Conservation (phyloP, 805 yeast genomes). For the Komagataella phaffii region DNA sequence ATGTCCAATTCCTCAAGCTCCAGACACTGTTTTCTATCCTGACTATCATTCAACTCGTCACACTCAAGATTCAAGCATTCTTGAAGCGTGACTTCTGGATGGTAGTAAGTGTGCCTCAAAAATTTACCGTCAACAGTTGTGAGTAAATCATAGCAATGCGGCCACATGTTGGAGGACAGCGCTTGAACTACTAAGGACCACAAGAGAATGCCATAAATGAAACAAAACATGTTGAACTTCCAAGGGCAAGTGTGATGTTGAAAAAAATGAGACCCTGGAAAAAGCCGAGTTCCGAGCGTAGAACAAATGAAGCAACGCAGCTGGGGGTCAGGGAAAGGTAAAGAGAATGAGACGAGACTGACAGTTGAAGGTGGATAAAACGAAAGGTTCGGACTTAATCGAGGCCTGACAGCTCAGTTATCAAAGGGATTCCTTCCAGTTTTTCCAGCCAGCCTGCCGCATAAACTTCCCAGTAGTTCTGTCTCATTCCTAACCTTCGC, state of each 20-base stretch:
- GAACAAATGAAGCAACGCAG: background rate
- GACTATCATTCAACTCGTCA: background rate
- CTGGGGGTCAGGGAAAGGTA: background rate
- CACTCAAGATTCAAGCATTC: background rate
- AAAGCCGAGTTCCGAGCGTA: background rate
- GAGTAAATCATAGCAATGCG: background rate
- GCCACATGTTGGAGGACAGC: background rate
- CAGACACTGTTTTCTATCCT: background rate
- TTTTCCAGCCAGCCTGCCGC: background rate
- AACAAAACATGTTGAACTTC: background rate
- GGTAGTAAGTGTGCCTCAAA: background rate
- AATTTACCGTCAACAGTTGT: background rate
- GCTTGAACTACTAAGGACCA: background rate
- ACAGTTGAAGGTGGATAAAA: background rate
- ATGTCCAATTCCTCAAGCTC: background rate
- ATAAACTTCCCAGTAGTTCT: background rate
- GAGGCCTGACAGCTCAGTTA: background rate
- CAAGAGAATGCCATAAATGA: background rate
- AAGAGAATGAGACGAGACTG: background rate
- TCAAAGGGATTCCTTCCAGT: background rate
- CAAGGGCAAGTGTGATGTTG: background rate
- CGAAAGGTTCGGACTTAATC: background rate
- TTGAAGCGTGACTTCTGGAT: background rate
- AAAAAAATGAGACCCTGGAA: background rate
- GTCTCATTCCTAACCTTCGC: background rate